Conservation (phyloP, 768 basidiomycete species). For the Termitomyces sp. region DNA sequence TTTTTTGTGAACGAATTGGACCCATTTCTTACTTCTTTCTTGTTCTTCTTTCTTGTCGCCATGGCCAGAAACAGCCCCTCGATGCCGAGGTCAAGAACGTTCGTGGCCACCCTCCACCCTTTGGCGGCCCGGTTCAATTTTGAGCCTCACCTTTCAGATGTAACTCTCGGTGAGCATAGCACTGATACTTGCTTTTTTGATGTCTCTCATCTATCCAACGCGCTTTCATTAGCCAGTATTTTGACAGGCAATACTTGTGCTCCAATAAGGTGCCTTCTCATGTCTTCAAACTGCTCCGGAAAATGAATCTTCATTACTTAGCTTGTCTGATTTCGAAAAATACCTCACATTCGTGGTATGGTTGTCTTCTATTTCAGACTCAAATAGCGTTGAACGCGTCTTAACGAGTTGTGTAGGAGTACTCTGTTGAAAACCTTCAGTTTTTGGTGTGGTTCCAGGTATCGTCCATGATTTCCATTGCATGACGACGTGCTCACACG, state of each 20-base stretch:
- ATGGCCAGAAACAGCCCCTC: conserved; percentile 8
- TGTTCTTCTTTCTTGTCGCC: neutral
- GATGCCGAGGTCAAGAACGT: conserved; percentile 8
- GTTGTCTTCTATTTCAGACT: conserved; percentile 13
- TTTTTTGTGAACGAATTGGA: neutral
- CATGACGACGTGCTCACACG: conserved; percentile 6
- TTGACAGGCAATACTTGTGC: conserved; percentile 37
- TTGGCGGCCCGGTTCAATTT: conserved; percentile 22
- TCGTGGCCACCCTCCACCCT: conserved; percentile 18
- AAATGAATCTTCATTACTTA: conserved; percentile 12
- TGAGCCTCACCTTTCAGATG: conserved; percentile 20
- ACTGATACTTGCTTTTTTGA: conserved; percentile 2
- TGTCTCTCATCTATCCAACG: neutral
- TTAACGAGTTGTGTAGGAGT: conserved; percentile 26
- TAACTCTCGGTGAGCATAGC: conserved; percentile 20
- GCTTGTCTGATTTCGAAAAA: conserved; percentile 27
- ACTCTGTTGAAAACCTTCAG: conserved; percentile 31
- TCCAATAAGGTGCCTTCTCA: conserved; percentile 29
- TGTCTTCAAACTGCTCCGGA: neutral
- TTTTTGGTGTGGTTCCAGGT: conserved; percentile 36
- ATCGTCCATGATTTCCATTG: conserved; percentile 10
- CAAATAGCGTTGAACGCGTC: conserved; percentile 12
- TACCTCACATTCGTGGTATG: conserved; percentile 25
- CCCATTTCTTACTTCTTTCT: neutral
- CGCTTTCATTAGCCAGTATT: conserved; percentile 23